Conservation (phyloP, 169 alveolate species). For the Haemoproteus tartakovskyi region DNA sequence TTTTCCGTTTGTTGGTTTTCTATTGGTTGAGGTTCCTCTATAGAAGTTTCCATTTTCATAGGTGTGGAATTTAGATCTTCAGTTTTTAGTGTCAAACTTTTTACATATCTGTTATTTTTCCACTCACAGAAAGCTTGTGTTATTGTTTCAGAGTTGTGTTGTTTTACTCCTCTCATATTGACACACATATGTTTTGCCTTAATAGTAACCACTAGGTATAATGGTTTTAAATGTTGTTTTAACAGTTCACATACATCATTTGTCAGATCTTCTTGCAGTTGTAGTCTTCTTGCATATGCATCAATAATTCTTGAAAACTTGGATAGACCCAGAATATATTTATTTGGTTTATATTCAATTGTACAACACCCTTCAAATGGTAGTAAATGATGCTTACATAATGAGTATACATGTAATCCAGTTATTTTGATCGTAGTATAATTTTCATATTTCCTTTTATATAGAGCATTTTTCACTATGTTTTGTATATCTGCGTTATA, state of each 20-base stretch:
- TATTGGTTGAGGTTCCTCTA: no score
- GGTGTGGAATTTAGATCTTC: no score
- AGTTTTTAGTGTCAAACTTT: no score
- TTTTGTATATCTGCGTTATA: slow-evolving; percentile 14
- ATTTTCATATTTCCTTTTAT: slow-evolving; percentile 44
- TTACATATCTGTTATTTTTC: neutral
- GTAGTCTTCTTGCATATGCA: slow-evolving; percentile 28
- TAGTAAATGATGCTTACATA: slow-evolving; percentile 60
- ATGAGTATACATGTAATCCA: slow-evolving; percentile 29
- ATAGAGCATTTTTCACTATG: slow-evolving; percentile 21
- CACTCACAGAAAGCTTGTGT: slow-evolving; percentile 15
- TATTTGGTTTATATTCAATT: slow-evolving; percentile 42
- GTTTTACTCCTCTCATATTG: slow-evolving; percentile 52
- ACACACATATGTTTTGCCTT: slow-evolving; percentile 45
- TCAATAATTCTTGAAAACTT: slow-evolving; percentile 46
- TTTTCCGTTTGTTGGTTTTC: no score
- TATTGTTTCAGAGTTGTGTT: slow-evolving; percentile 40
- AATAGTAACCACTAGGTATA: slow-evolving; percentile 20
- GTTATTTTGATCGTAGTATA: slow-evolving; percentile 13
- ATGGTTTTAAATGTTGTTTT: slow-evolving; percentile 39
- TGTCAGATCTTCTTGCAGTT: slow-evolving; percentile 53
- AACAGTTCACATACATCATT: slow-evolving; percentile 38
- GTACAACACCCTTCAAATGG: slow-evolving; percentile 52
- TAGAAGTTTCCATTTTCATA: no score
- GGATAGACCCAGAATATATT: slow-evolving; percentile 37